Conservation (phyloP, 306 rosid species). For the Lagenaria siceraria region DNA sequence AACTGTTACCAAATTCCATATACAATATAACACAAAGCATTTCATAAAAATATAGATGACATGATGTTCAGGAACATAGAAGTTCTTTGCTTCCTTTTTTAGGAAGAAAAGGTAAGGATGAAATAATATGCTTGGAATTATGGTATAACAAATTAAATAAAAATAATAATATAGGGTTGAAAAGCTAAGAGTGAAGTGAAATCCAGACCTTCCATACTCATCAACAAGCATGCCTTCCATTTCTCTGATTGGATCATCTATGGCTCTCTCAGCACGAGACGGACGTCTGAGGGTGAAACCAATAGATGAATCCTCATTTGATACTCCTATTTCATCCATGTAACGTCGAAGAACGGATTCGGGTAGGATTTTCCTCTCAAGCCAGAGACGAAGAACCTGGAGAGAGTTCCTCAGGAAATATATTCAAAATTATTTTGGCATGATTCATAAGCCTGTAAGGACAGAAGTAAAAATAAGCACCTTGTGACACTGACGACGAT, state of each 20-base stretch:
- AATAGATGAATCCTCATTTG: constrained; percentile 63
- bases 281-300: constrained; percentile 80
- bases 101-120: neutral
- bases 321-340: constrained; percentile 85
- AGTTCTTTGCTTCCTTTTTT: neutral
- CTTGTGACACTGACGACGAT: constrained; percentile 99
- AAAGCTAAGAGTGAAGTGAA: neutral
- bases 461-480: constrained; percentile 19
- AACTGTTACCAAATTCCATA: neutral
- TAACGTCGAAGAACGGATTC: constrained; percentile 70
- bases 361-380: constrained; percentile 88
- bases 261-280: constrained; percentile 87
- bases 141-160: neutral
- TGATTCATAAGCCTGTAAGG: neutral
- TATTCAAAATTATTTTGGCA: neutral
- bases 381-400: constrained; percentile 96
- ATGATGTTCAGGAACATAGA: neutral
- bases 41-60: too few relatives aligned
- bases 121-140: neutral
- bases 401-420: neutral
- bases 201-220: constrained; percentile 90
- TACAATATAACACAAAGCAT: neutral
- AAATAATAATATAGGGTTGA: neutral
- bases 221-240: constrained; percentile 99
- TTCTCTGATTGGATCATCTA: constrained; percentile 98